A percentile compares a stretch with the other conserved stretches of the same genome.
phyloP scores from a whole-genome alignment of 352 stramenopile species.

The Phytopythium boreale region DNA sequence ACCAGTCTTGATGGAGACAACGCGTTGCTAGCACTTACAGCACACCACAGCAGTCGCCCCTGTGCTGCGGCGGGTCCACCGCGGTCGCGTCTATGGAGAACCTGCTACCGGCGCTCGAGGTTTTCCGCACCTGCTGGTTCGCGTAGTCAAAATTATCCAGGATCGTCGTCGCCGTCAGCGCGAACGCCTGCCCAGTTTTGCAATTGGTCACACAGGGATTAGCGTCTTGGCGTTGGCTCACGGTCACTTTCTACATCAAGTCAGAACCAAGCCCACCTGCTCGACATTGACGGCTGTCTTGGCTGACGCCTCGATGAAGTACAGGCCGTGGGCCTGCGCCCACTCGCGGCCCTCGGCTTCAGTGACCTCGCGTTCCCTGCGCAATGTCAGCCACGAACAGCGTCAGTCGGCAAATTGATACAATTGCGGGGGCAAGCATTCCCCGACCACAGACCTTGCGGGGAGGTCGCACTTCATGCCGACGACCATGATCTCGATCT shows the following conservation, averaged over 20 bases:
- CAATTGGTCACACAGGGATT: neutral
- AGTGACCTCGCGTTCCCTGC: conserved; percentile 52
- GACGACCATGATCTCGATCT: conserved; percentile 84
- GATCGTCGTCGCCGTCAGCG: conserved; percentile 69
- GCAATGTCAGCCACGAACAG: too few species aligned
- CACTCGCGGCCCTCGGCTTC: conserved; percentile 68
- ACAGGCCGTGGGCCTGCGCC: conserved; percentile 58
- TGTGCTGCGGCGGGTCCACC: conserved; percentile 15
- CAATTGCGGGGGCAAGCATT: neutral
- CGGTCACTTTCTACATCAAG: neutral
- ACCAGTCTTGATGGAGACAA: neutral
- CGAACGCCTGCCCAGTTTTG: conserved; percentile 45
- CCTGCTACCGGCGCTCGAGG: conserved; percentile 24
- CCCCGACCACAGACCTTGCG: conserved; percentile 22
- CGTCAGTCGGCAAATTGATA: neutral
- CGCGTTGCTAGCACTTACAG: conserved; percentile 3
- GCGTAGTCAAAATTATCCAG: conserved; percentile 70
- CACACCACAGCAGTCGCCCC: conserved; percentile 38
- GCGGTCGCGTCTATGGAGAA: conserved; percentile 34
- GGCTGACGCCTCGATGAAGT: conserved; percentile 81
- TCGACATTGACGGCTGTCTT: conserved; percentile 84
- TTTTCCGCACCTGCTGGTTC: conserved; percentile 54
- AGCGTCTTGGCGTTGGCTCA: neutral
- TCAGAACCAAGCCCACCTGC: conserved; percentile 27
- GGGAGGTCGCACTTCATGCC: conserved; percentile 82